Base-by-base conservation (phyloP, 2,329 filamentous ascomycete species). In the Epichloe sp. region DNA sequence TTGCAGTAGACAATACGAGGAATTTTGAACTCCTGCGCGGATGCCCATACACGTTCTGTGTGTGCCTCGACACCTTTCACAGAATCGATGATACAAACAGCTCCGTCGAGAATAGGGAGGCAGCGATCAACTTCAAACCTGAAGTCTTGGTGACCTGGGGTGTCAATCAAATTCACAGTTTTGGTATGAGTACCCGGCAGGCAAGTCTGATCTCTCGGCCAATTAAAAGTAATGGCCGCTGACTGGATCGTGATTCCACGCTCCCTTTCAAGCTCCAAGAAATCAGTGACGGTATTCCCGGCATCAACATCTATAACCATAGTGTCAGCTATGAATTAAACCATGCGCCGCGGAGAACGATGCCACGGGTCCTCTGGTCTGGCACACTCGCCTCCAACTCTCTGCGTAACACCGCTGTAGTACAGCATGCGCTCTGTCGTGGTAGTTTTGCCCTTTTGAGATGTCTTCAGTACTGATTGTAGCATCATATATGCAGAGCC, bases 401-500 rank as follows among this genome's bases (percentile, higher is more conserved):
- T 78, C 57, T 87, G 78, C 10, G 90, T 95, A 55, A 90, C 83
- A 47, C 93, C 91, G 65, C 88, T 94, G 63, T 96, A 95, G 64
- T 89, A 97, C 62, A 98, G 85, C 91, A 97, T 97, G 53, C 93
- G 89, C 80, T 98, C 93, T 3, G 93, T 97, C 0, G 93, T 98
- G 0, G 93, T 97, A 1, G 93, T 98, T 74, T 98, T 98, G 8
- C 93, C 93, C 77, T 80, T 49, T 17, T 44, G 38, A 3, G 21
- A 11, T 37, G 47, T 63, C 12, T 58, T 21, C 5, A 47, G n/a
- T 12, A n/a, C 23, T 15, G 15, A 19, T 17, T 3, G 10, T 34
- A 12, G 7, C 5, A 48, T 38, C 14, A 26, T 15, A 31, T 38
- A 12, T 38, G 23, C 41, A 44, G 12, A 35, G 15, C 21, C 17